phyloP scores from a whole-genome alignment of 2,329 filamentous ascomycete genomes.

The Cryoendolithus antarcticus region DNA sequence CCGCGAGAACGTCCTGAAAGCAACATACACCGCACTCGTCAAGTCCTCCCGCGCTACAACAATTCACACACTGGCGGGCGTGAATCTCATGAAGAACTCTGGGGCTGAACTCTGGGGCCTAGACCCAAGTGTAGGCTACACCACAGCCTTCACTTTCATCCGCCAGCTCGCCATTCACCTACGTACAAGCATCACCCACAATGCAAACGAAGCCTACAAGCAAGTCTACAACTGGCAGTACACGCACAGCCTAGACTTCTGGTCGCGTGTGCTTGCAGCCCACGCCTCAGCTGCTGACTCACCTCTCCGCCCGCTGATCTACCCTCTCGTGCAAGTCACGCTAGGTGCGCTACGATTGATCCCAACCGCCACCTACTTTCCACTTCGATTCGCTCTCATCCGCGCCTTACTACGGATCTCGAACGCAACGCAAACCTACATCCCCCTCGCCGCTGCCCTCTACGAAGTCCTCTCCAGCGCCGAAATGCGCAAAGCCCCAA shows the following conservation, averaged over 20 bases:
- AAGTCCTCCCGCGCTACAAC: slow-evolving; percentile 85
- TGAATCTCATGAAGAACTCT: slow-evolving; percentile 99
- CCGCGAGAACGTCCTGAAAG: slow-evolving; percentile 79
- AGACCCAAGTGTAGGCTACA: slow-evolving; percentile 80
- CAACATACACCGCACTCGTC: slow-evolving; percentile 82
- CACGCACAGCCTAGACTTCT: slow-evolving; percentile 94
- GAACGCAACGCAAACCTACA: slow-evolving; percentile 80
- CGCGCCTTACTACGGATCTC: slow-evolving; percentile 81
- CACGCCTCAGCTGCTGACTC: slow-evolving; percentile 79
- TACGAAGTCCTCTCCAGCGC: slow-evolving; percentile 82
- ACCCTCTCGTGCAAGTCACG: slow-evolving; percentile 91
- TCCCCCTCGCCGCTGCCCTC: slow-evolving; percentile 79
- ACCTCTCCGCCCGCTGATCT: slow-evolving; percentile 81
- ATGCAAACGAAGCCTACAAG: slow-evolving; percentile 92
- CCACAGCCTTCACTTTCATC: slow-evolving; percentile 89
- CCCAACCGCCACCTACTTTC: slow-evolving; percentile 89
- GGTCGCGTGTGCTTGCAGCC: slow-evolving; percentile 84
- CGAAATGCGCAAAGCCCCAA: slow-evolving; percentile 89
- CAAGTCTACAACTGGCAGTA: slow-evolving; percentile 99
- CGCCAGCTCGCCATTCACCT: slow-evolving; percentile 92
- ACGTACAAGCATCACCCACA: slow-evolving; percentile 89
- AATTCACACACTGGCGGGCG: slow-evolving; percentile 75
- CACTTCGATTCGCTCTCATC: slow-evolving; percentile 85
- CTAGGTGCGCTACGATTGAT: slow-evolving; percentile 90
- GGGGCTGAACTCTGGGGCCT: slow-evolving; percentile 96